Evolutionary conservation across 2,329 filamentous ascomycete species (phyloP), one percentile per base, ranked within the genome.

Genomic region (Fusarium stilboides): DNA sequence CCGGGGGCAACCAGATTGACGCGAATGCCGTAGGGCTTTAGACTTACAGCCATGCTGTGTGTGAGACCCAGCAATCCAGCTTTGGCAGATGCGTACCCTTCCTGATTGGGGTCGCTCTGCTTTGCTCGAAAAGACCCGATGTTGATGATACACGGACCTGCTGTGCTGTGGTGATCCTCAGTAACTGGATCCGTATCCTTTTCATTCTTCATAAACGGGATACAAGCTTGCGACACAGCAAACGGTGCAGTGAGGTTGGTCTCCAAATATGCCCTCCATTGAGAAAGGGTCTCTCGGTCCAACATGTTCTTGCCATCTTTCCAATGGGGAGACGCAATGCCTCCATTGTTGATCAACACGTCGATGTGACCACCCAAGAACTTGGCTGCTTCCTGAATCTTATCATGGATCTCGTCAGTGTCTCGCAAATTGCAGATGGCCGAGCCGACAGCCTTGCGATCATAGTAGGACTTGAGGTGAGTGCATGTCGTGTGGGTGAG

Each of bases 71-170:
- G 0, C 3, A 64, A 5, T 12, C 61, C 61, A 12, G 59, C 45
- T 19, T 64, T 64, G 4, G 61, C 22, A 8, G 61, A 64, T 5
- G 61, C 61, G 12, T 64, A 64, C 0, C 51, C 61, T 2, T 64
- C 61, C 4, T 64, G 61, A 3, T 64, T 64, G 1, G 61, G 59
- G n/a, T 64, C 61, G 3, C 61, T 64, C 17, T 64, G 51, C 8
- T 14, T 44, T 5, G 61, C 61, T 2, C 61, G 61, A 17, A 64
- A 64, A 0, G 61, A 64, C 5, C 61, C 61, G 2, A 64, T 4
- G 14, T 64, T 57, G 26, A 64, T 46, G 13, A 64, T 64, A 14
- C 61, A 64, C 1, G 61, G 61, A 1, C 61, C 61, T 20, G 61
- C 59, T 1, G 52, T 36, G 19, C 61, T 64, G 20, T 64, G 61